Percentiles rank a stretch among this genome's conserved stretches.
These are phyloP conservation scores for Udeniomyces megalosporus DNA, from an alignment of 768 basidiomycete species.

Conservation along the genomic window DNA sequence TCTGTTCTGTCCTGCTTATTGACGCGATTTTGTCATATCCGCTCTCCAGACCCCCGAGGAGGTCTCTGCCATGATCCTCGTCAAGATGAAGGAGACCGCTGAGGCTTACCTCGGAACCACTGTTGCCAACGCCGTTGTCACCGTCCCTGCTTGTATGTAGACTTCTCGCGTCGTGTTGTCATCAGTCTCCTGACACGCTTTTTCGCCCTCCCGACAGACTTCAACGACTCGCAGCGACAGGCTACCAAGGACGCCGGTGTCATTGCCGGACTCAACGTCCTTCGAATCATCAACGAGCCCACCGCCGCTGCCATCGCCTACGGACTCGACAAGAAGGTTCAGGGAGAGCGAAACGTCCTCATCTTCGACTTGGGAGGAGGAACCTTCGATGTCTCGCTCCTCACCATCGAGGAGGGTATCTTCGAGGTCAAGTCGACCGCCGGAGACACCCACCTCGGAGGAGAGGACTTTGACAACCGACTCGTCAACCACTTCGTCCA, in stretches of 20 bases:
- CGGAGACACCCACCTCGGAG: slow-evolving; percentile 95
- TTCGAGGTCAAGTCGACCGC: slow-evolving; percentile 49
- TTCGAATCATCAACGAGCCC: slow-evolving; percentile 18
- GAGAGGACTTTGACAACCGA: slow-evolving; percentile 96
- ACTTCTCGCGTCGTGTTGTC: neutral
- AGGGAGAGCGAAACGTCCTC: slow-evolving; percentile 17
- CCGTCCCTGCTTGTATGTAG: slow-evolving; percentile 56
- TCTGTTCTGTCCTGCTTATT: neutral
- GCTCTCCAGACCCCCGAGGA: slow-evolving; percentile 41
- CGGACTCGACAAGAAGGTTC: slow-evolving; percentile 16
- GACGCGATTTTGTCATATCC: neutral
- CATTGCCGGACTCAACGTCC: slow-evolving; percentile 18
- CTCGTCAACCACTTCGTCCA: slow-evolving; percentile 92
- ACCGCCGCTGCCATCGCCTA: slow-evolving; percentile 18
- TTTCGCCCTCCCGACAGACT: slow-evolving; percentile 36
- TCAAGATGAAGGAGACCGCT: slow-evolving; percentile 54
- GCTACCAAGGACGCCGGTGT: slow-evolving; percentile 53
- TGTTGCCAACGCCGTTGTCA: slow-evolving; percentile 18
- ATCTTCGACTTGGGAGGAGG: slow-evolving; percentile 18
- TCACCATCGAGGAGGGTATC: slow-evolving; percentile 93
- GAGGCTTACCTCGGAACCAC: slow-evolving; percentile 42
- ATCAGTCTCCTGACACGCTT: neutral
- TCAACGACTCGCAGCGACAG: slow-evolving; percentile 97
- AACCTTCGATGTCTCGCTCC: slow-evolving; percentile 37
- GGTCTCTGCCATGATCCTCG: slow-evolving; percentile 46